Base-by-base conservation (phyloP, 306 rosid genomes). In the Pyrus communis region DNA sequence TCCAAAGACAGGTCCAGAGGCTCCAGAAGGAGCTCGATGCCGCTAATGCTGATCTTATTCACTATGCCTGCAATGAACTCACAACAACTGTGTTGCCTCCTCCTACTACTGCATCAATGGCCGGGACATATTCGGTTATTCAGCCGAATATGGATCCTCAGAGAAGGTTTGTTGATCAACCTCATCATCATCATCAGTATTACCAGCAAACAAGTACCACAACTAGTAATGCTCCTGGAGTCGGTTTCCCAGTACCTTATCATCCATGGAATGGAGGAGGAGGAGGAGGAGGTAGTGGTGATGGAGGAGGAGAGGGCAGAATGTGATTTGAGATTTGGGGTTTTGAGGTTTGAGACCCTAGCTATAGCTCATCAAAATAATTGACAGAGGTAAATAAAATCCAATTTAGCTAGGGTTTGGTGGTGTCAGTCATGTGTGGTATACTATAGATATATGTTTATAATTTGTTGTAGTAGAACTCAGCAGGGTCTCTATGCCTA, bases 21-120 rank as follows among this genome's bases (percentile, higher is more conserved):
- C 97, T 95, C 52, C 97, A 95, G 31, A 95, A 95, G 82, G 97
- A 95, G 46, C 97, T 95, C 12, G 99, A 95, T 21, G 84, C 88
- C 8, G 99, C 97, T 1, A 95, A 95, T 74, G 80, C 96, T 3
- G 97, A 95, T 73, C 89, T 95, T 18, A 83, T 92, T 52, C 97
- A 97, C 46, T 92, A 42, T 22, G 95, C 99, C 15, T 89, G 91
- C 83, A 69, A 22, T 38, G 97, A 92, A 19, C 75, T 94, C 52
- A 84, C 88, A 1, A 35, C 85, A 6, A 28, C 49, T 2, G 30
- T 85, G 19, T 78, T 84, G 70, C 78, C 92, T 14, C 73, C 77
- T 35, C 85, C 81, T 15, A 83, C 81, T n/a, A 84, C 81, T 35
- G 83, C 62, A 21, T 57, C 62, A 21, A 9, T 22, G 23, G 27